Base-by-base conservation (phyloP, 1,284 basidiomycete species). In the Inonotus obliquus region DNA sequence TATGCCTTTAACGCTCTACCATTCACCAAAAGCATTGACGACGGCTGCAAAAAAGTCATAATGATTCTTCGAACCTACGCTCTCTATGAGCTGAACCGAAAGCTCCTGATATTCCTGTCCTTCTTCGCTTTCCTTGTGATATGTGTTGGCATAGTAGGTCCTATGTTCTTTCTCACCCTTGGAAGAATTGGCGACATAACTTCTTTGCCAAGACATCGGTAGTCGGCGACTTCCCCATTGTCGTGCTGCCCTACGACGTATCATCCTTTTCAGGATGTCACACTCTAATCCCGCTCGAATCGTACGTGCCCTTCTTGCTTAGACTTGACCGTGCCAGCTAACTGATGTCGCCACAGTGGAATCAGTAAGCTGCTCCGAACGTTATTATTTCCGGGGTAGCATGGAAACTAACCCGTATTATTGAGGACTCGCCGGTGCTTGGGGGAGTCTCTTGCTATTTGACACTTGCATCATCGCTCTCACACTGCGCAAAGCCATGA, bases 401-500 rank as follows among this genome's bases (percentile, higher is more conserved):
- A 13, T 4, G 14, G 23, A 4, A 32, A n/a, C 21, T n/a, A 45
- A 45, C 21, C 14, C 4, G 14, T 13, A 45, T 45, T 45, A 4
- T 21, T 21, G 17, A 77, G 76, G 72, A 13, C 59, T 73, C 17
- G 72, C 69, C 17, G 65, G 65, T 11, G 75, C 74, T 0, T 78
- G 76, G 76, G 64, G 66, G 11, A 73, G 73, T 27, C 72, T 77
- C 70, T 68, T 78, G 2, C 63, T 74, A 7, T 77, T 77, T 56
- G 78, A 79, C 62, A 61, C 70, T 2, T 51, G 75, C 45, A 72
- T 79, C 11, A 77, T 79, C 60, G 65, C 63, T 4, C 72, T 79
- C 66, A 80, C 79, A 13, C 62, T 78, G 14, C 76, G 73, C 62
- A 79, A 79, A 62, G 73, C 77, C 5, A 67, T 77, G 23, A 17